Evolutionary conservation across 768 basidiomycete species (phyloP), one percentile per base, ranked within the genome.

Genomic region (Hericium erinaceus): DNA sequence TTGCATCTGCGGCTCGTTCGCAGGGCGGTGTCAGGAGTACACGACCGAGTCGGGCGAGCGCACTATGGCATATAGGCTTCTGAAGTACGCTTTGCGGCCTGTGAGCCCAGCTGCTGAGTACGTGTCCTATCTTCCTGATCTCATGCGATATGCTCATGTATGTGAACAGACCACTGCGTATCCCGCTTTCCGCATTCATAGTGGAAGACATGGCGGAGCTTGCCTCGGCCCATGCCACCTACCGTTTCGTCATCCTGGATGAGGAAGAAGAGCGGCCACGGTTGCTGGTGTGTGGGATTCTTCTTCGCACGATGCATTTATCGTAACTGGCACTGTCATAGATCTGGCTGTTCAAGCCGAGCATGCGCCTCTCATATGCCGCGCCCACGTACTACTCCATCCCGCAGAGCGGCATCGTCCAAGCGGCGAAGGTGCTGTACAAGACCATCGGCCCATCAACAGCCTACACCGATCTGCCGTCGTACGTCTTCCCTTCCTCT

Each of bases 291-390:
- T 58, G 88, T 74, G 2, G 9, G n/a, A 7, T 37, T 5, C 16
- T 20, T 39, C 3, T 40, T 22, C 16, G 26, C 10, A 28, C 49
- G 39, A 33, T 33, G 13, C 37, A 58, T 56, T 15, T 28, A 28
- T 39, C 20, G 4, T 37, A 50, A 44, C 44, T 58, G 58, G 51
- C 48, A 48, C 26, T 22, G 15, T 11, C 53, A 16, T 66, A 95
- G 93, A 77, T 98, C 20, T 98, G 95, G 95, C 68, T 98, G 20
- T 97, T 98, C 79, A 97, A 95, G 69, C 93, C 94, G 0, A 84
- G 78, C 61, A 82, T 98, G 63, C 82, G 80, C 11, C 70, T 98
- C 13, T 82, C 92, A 1, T 95, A 92, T 67, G 78, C 80, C 48
- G 76, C 80, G 9, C 70, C 79, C 6, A 70, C 72, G 11, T 74